Base-by-base conservation (phyloP, 2,329 filamentous ascomycete genomes). In the Cladosporium sp. region DNA sequence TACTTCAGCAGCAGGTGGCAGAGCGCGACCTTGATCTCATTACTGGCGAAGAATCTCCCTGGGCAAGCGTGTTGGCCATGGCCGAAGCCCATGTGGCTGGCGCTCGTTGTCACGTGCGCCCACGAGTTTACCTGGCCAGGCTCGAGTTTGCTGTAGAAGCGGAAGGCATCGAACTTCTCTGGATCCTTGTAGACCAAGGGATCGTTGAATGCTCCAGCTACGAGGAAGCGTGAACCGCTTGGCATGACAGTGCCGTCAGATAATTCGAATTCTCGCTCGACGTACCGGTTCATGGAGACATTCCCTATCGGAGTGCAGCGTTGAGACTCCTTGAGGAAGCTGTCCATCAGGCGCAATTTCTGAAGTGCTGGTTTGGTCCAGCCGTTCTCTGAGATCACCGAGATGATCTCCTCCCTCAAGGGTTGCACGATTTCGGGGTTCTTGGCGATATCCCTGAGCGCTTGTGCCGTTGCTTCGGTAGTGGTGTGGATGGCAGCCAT, bases 11-110 rank as follows among this genome's bases (percentile, higher is more conserved):
- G 50, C 18, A 68, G 43, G 49, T 65, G 57, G 18, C 55, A 59
- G n/a, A 69, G 45, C 1, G 60, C 51, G 20, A 68, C 58, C 51
- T 69, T 69, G 43, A 68, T 58, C 50, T 66, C 62, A 29, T 62
- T 62, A 7, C 55, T 49, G 11, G 64, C 66, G 33, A 69, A 64
- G 52, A 68, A 68, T 11, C 66, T 55, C 2, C 67, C 66, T 8
- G 66, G 65, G 43, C 67, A 67, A 11, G 59, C 61, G 43, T 67
- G 61, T 25, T 56, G 53, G 12, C 67, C 67, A 27, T 58, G 51
- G 12, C 65, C 62, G 52, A 66, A 67, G 0, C 38, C 53, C 30
- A 62, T 45, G 49, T 65, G 56, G 12, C 55, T 50, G 6, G 53
- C 25, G 2, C 50, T 54, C 4, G 54, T 55, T 2, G 58, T 55